Evolutionary conservation across 169 alveolate genomes (phyloP).

Genomic region (Plasmodium blacklocki): DNA sequence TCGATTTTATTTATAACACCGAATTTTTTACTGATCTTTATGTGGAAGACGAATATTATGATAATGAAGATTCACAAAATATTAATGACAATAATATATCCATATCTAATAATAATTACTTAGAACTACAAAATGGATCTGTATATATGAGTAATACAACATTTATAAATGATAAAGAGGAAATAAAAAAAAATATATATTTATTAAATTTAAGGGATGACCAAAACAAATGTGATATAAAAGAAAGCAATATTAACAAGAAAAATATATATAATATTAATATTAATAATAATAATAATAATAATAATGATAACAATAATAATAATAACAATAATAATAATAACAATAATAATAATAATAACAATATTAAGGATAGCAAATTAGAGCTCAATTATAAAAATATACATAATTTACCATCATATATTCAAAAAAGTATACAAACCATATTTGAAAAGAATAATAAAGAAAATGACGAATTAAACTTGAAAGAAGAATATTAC

Average conservation of each 20-base stretch:
- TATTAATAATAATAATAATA: background rate
- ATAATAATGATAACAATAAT: background rate
- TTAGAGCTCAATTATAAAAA: constrained; percentile 26
- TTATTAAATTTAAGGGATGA: background rate
- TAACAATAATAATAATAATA: background rate
- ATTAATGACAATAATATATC: background rate
- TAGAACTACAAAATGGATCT: background rate
- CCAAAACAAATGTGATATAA: background rate
- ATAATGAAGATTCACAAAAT: background rate
- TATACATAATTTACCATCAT: constrained; percentile 32
- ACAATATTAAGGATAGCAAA: background rate
- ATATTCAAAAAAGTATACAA: constrained; percentile 30
- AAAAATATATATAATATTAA: background rate
- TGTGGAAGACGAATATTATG: background rate
- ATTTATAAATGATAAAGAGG: background rate
- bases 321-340: background rate
- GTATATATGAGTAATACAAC: no score
- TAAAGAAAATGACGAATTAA: background rate
- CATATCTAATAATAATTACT: background rate
- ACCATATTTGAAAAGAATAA: constrained; percentile 27
- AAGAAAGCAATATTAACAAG: background rate
- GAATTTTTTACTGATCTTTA: background rate
- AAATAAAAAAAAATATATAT: background rate
- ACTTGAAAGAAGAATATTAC: background rate
- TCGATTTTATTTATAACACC: constrained; percentile 26